phyloP scores from a whole-genome alignment of 129 eudicot species.

The carrot (Daucus carota) region DNA sequence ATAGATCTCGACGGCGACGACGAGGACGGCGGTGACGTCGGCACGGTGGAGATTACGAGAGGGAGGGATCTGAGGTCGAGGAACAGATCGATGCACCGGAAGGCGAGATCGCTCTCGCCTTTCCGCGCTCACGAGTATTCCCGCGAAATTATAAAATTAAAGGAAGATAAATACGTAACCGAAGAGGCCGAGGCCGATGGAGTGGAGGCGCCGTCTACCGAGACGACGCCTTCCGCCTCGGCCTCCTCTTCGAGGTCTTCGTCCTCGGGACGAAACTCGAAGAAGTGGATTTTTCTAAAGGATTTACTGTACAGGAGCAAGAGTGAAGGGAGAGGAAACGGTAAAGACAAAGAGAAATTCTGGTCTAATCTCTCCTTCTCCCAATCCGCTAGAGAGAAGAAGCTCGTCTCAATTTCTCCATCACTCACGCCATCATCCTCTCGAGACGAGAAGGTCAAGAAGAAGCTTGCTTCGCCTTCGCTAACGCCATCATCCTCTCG shows the following conservation, averaged over 20 bases:
- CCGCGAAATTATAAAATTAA: not conserved
- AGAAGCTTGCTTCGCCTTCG: slow-evolving; percentile 10
- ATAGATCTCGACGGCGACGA: slow-evolving; percentile 23
- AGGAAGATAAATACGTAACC: not conserved
- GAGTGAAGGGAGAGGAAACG: slow-evolving; percentile 45
- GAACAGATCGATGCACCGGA: slow-evolving; percentile 32
- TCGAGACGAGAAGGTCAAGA: slow-evolving; percentile 11
- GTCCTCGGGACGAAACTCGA: slow-evolving; percentile 44
- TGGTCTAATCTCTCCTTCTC: slow-evolving; percentile 39
- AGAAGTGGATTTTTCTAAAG: slow-evolving; percentile 51
- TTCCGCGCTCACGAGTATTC: slow-evolving; percentile 12
- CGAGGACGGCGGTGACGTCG: not conserved
- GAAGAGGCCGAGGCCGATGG: not conserved
- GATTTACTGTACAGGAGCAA: slow-evolving; percentile 49
- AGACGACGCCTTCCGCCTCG: slow-evolving; percentile 30
- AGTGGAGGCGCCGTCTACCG: slow-evolving; percentile 7
- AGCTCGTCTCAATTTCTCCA: slow-evolving; percentile 14
- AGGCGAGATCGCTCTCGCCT: slow-evolving; percentile 61
- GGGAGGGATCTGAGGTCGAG: slow-evolving; percentile 36
- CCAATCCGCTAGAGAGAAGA: slow-evolving; percentile 22
- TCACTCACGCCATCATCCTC: slow-evolving; percentile 17
- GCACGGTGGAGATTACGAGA: slow-evolving; percentile 7
- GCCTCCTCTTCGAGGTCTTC: slow-evolving; percentile 50
- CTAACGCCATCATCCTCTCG: slow-evolving; percentile 20
- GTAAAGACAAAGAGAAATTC: slow-evolving; percentile 29